A percentile compares a stretch with the other conserved stretches of the same genome.
These are phyloP conservation scores for Neurospora sp. DNA, from an alignment of 2,329 filamentous ascomycete species.

Conservation along the genomic window DNA sequence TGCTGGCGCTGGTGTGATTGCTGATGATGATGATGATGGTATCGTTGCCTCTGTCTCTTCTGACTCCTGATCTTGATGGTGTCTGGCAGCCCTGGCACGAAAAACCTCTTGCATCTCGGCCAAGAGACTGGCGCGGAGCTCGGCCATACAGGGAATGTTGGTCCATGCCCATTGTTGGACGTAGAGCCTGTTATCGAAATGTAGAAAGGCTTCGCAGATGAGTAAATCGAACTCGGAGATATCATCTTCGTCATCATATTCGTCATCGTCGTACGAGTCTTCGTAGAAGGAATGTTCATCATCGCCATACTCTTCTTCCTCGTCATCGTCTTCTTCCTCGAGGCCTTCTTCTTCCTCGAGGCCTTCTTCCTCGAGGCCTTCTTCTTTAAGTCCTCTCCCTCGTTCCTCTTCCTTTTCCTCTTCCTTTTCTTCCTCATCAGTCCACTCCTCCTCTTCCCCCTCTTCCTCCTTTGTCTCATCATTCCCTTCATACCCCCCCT, in stretches of 20 bases:
- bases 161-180: not conserved
- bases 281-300: not conserved
- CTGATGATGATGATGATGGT: too few species aligned
- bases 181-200: not conserved
- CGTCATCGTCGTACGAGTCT: not conserved
- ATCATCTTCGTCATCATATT: not conserved
- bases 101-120: not conserved
- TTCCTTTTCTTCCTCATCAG: not conserved
- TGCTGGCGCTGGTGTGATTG: too few species aligned
- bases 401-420: not conserved
- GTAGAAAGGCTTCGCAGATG: accelerated
- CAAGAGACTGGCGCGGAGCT: not conserved
- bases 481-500: not conserved
- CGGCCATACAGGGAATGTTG: not conserved
- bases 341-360: too few species aligned
- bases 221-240: not conserved
- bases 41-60: not conserved
- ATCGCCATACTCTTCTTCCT: not conserved
- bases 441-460: not conserved
- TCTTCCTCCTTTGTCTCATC: not conserved
- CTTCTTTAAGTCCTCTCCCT: not conserved
- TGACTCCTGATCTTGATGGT: not conserved
- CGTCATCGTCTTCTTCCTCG: not conserved
- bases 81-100: not conserved
- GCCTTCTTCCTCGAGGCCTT: not conserved